Conservation (phyloP, 352 stramenopile genomes). For the Globisporangium spiculum region DNA sequence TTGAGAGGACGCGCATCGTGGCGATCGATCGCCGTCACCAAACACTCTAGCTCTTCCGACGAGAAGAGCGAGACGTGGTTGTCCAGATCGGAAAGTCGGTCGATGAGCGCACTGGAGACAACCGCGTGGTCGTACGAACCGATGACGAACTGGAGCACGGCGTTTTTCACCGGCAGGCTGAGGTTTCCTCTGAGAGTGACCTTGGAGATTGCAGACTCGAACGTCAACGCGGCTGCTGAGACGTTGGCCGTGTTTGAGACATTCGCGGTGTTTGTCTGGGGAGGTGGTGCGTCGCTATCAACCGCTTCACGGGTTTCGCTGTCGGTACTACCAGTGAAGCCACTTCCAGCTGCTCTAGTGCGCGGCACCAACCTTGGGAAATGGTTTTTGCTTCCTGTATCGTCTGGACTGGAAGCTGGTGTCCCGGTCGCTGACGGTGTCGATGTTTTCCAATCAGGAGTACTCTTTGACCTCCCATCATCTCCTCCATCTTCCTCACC, state of each 20-base stretch:
- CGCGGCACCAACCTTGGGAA: constrained; percentile 1
- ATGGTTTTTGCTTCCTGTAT: not conserved
- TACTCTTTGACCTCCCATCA: not conserved
- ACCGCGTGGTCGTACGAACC: not conserved
- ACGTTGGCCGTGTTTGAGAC: not conserved
- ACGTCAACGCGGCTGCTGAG: not conserved
- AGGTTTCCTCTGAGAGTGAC: not conserved
- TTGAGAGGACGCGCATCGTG: not conserved
- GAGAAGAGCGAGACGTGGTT: not conserved
- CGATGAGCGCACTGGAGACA: not conserved
- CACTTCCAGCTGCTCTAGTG: not conserved
- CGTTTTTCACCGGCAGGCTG: not conserved
- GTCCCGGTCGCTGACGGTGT: not conserved
- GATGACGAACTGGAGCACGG: not conserved
- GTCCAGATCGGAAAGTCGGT: not conserved
- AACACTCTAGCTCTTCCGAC: not conserved
- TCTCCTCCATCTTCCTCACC: not conserved
- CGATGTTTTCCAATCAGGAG: not conserved
- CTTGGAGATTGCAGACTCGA: constrained; percentile 6
- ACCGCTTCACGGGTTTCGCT: not conserved
- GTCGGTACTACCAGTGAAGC: not conserved
- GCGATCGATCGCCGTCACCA: constrained; percentile 1
- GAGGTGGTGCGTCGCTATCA: not conserved
- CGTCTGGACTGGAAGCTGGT: not conserved
- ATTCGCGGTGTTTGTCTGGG: not conserved